Base-by-base conservation (phyloP, 1,284 basidiomycete species). In the Ceratobasidium sp. region DNA sequence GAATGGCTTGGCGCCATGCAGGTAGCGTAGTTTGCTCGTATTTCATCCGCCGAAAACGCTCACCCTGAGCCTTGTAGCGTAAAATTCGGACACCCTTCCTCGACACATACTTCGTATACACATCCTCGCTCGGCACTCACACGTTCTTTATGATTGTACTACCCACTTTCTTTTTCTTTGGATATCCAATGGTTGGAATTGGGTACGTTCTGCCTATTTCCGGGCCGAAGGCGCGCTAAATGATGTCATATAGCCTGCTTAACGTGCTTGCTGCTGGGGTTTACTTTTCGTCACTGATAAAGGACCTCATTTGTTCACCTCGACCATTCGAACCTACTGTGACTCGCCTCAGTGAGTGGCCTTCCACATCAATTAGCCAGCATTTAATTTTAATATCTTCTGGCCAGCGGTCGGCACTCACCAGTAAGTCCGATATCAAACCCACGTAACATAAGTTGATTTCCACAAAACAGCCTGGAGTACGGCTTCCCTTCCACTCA, bases 401-500 rank as follows among this genome's bases (percentile, higher is more conserved):
- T 52, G 33, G 46, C 3, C 81, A 96, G 94, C 92, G 2, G 93
- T 96, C 80, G 93, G 94, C 52, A 91, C 89, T 0, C 95, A 96
- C 82, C 94, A 96, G 74, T 76, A 54, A 65, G 71, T 52, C 33
- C 10, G 28, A 33, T 5, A 48, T 33, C 7, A 38, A 15, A 59
- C 83, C 86, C 56, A 87, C 86, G 80, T 13, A 5, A 13, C 40
- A 26, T 33, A 5, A 15, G 4, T 50, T 66, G 33, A 67, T 20
- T 9, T 23, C 26, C 3, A 13, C 40, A 15, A 13, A 15, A 4
- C 17, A 76, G 74, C 81, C 88, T 94, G 2, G 94, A 96, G 85
- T 96, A 96, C 83, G 97, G 97, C 20, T 98, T 99, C 83, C 97
- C 96, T 0, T 98, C 96, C 0, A 98, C 97, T 0, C 97, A 99